Base-by-base conservation (phyloP, 1,139 yeast genomes). In the Geotrichum carabidarum region DNA sequence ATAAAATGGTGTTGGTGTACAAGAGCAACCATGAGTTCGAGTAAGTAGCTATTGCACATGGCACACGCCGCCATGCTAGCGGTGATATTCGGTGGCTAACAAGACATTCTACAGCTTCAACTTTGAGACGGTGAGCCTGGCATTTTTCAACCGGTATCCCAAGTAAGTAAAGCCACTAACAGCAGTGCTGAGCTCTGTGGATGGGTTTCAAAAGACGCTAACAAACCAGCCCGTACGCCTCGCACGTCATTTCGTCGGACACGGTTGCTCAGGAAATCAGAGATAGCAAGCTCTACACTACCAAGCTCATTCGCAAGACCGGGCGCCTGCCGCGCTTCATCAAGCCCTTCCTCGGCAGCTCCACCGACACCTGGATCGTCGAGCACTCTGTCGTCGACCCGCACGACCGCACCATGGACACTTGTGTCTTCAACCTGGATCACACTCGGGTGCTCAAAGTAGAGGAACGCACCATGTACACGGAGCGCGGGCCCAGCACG, bases 241-340 rank as follows among this genome's bases (percentile, higher is more conserved):
- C 81, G n/a, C 97, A 93, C 72, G 97, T 93, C 12, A 74, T 84
- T 48, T 84, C 95, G 12, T 83, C 83, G 42, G 99, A 93, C 67
- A 87, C 96, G 1, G 69, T 87, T 31, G 82, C 82, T 45, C 75
- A 74, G 47, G 71, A 74, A 60, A 75, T 85, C 32, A 91, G 86
- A 61, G 66, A 68, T 0, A 71, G 80, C 14, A 75, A 82, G 53
- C 76, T 90, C 51, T 79, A 82, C 62, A 82, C 88, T 40, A 87
- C 95, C 8, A 78, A 93, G 63, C 72, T 93, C 48, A 82, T 91
- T 56, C 80, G 81, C 61, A 93, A 93, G 67, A 75, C 81, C 1
- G 98, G 98, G 6, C 76, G 89, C 61, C 74, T 91, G 50, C 98
- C 98, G 4, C 71, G 75, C 44, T 90, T 94, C 79, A 82, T 86